A percentile compares a stretch with the other conserved stretches of the same genome.
phyloP scores from a whole-genome alignment of 2,329 filamentous ascomycete species.

The Aspergillus sp. region DNA sequence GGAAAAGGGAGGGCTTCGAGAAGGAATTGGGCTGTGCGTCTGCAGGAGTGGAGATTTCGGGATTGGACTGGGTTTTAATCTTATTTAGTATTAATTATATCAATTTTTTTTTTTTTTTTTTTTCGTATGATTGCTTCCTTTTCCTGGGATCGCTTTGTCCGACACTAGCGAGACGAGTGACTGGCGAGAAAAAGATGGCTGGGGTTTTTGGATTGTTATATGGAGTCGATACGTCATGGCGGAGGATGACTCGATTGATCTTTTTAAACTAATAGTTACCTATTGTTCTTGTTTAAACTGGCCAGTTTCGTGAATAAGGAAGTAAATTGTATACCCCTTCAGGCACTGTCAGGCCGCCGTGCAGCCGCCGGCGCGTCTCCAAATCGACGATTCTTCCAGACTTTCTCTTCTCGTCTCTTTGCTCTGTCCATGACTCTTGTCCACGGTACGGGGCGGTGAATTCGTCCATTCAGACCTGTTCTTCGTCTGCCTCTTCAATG shows the following conservation, averaged over 20 bases:
- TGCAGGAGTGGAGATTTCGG: slow-evolving; percentile 3
- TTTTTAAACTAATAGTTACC: too few relatives aligned
- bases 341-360: slow-evolving; percentile 29
- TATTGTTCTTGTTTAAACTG: too few relatives aligned
- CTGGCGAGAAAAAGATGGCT: too few relatives aligned
- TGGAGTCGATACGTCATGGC: too few relatives aligned
- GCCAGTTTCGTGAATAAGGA: too few relatives aligned
- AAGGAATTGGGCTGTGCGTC: slow-evolving; percentile 24
- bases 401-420: neutral
- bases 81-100: neutral
- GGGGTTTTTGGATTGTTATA: too few relatives aligned
- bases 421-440: too few relatives aligned
- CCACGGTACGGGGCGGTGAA: neutral
- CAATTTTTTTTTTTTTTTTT: neutral
- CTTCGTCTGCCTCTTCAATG: neutral
- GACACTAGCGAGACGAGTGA: too few relatives aligned
- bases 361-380: slow-evolving; percentile 10
- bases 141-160: too few relatives aligned
- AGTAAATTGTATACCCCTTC: slow-evolving; percentile 1
- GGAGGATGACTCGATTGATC: too few relatives aligned
- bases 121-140: too few relatives aligned
- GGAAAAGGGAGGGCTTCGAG: slow-evolving; percentile 16
- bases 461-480: neutral
- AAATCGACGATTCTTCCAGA: neutral
- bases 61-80: neutral